Base-by-base conservation (phyloP, 768 basidiomycete species). In the Xanthoconium stramineum region DNA sequence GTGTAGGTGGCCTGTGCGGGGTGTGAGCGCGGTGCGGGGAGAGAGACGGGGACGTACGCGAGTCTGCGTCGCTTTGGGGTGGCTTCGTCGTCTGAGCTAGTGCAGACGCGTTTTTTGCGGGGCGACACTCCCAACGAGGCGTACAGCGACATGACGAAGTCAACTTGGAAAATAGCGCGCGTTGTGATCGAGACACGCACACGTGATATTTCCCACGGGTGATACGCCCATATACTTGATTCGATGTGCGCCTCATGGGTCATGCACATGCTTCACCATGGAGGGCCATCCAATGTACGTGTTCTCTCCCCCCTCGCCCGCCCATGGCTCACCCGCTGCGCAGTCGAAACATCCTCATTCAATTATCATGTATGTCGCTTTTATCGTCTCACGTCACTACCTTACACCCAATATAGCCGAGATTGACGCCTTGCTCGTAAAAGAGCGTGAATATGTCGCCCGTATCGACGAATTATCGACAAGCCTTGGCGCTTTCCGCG, bases 11-110 rank as follows among this genome's bases (percentile, higher is more conserved):
- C 51, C 84, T 86, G 52, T n/a, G 13, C 7, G 36, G n/a, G 13
- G 24, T 15, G 53, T 14, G 39, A n/a, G 30, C 45, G 54, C 1
- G 53, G 8, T 56, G 17, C 58, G 20, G 44, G 43, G 40, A 3
- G 57, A 1, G 40, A 52, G 56, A 35, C 48, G 19, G 37, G 62
- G 5, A 42, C 53, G 33, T 71, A 86, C 83, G 74, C 76, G 56
- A 72, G 75, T 66, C 88, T 76, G 50, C 84, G 76, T 69, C 82
- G 83, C 74, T 91, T 92, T 50, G 89, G 88, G 0, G 87, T 73
- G 11, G 65, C 69, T 39, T 83, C 81, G 61, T 84, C 83, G 58
- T 80, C 76, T 47, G 75, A 75, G 54, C 76, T 76, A 24, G 79
- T 68, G 36, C 78, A 74, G 52, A 73, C 72, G 53, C 89, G 83